A percentile compares a stretch with the other conserved stretches of the same genome.
Conservation (phyloP, 352 stramenopile genomes). For the Blastocystis hominis region DNA sequence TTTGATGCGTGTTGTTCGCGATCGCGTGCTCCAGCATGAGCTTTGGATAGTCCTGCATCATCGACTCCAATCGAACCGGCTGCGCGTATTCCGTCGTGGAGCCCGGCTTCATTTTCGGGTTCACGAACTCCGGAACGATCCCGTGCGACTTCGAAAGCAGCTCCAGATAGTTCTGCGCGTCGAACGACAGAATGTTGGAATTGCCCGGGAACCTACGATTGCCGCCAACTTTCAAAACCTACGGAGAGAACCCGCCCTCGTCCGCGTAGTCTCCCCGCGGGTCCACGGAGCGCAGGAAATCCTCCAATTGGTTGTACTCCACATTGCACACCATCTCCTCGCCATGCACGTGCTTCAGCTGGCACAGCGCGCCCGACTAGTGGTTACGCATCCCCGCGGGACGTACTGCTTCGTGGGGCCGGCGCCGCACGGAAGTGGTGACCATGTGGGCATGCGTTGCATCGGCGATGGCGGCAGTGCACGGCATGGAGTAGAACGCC, state of each 20-base stretch:
- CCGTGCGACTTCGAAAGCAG: conserved; percentile 68
- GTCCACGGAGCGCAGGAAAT: conserved; percentile 68
- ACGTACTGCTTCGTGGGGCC: not conserved
- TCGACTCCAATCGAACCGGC: not conserved
- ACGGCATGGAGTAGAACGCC: conserved; percentile 59
- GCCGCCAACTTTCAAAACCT: conserved; percentile 51
- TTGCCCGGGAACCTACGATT: conserved; percentile 69
- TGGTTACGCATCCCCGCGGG: not conserved
- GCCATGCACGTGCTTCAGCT: conserved; percentile 66
- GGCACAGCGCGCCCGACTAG: conserved; percentile 72
- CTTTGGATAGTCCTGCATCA: conserved; percentile 37
- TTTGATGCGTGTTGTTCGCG: conserved; percentile 57
- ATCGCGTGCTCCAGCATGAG: not conserved
- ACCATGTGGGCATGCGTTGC: not conserved
- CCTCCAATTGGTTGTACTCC: conserved; percentile 87
- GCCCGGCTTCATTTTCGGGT: conserved; percentile 69
- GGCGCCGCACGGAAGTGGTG: not conserved
- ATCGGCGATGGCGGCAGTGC: conserved; percentile 58
- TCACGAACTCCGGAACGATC: conserved; percentile 82
- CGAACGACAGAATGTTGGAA: conserved; percentile 79
- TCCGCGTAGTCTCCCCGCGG: conserved; percentile 70
- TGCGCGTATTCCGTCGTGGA: not conserved
- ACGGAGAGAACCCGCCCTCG: conserved; percentile 70
- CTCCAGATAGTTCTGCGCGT: conserved; percentile 70
- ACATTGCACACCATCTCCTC: conserved; percentile 77